Conservation (phyloP, 2,329 filamentous ascomycete genomes). For the Sphaerulina vaccinii region DNA sequence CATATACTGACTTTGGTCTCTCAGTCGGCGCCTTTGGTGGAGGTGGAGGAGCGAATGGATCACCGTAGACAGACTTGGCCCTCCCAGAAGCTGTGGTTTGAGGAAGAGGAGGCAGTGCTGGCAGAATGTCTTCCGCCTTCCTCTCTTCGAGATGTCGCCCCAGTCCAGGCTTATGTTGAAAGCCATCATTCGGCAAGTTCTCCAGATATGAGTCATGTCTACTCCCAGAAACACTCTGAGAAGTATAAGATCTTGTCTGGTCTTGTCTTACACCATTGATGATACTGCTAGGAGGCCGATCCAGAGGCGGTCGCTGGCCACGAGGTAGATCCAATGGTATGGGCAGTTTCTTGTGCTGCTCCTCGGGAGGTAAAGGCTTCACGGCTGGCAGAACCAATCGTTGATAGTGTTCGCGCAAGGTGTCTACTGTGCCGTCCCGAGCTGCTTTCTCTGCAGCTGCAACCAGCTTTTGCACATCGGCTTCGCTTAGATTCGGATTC, state of each 20-base stretch:
- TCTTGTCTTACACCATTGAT: neutral
- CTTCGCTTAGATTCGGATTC: constrained; percentile 40
- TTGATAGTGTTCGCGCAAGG: constrained; percentile 35
- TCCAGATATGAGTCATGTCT: neutral
- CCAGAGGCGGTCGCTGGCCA: constrained; percentile 1
- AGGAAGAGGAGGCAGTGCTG: neutral
- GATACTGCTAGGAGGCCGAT: neutral
- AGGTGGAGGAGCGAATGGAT: constrained; percentile 12
- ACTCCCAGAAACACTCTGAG: constrained; percentile 2
- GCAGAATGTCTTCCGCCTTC: neutral
- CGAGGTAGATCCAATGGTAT: constrained; percentile 7
- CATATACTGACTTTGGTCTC: neutral
- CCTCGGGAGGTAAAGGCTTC: neutral
- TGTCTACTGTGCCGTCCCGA: constrained; percentile 42
- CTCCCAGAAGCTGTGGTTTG: neutral
- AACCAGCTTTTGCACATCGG: constrained; percentile 43
- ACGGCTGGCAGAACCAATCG: constrained; percentile 11
- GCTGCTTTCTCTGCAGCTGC: constrained; percentile 43
- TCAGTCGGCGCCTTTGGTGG: neutral
- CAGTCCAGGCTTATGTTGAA: constrained; percentile 6
- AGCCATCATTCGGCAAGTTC: constrained; percentile 4
- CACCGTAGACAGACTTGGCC: neutral
- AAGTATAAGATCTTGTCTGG: constrained; percentile 1
- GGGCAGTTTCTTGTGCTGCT: constrained; percentile 5
- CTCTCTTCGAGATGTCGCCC: constrained; percentile 10